A percentile compares a stretch with the other conserved stretches of the same genome.
phyloP scores from a whole-genome alignment of 805 yeast species.

The Ascoidea tarda region DNA sequence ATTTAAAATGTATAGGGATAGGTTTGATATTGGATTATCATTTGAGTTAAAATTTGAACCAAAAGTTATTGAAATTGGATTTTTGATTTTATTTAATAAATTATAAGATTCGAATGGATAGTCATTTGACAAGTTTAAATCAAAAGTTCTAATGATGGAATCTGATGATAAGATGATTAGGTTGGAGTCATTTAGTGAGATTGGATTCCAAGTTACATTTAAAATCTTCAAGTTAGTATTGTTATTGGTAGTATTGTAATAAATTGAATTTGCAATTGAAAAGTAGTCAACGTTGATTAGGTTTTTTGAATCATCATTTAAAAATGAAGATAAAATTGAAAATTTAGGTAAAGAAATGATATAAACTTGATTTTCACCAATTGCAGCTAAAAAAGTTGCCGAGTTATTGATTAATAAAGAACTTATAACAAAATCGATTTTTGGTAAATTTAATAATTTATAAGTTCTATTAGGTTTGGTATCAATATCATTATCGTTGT shows the following conservation, averaged over 20 bases:
- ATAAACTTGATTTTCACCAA: conserved; percentile 19
- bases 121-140: conserved; percentile 17
- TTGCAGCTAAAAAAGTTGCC: conserved; percentile 28
- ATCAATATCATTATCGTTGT: background rate
- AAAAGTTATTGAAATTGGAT: conserved; percentile 15
- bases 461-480: conserved; percentile 10
- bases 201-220: conserved; percentile 29
- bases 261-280: conserved; percentile 11
- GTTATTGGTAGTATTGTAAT: conserved; percentile 9
- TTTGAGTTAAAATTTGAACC: conserved; percentile 9
- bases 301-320: background rate
- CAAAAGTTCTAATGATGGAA: conserved; percentile 20
- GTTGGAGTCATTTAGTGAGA: conserved; percentile 27
- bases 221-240: conserved; percentile 18
- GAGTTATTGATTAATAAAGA: conserved; percentile 23
- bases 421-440: conserved; percentile 18
- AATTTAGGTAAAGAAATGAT: conserved; percentile 20
- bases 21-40: conserved; percentile 24
- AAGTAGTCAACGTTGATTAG: conserved; percentile 11
- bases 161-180: conserved; percentile 26
- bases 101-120: conserved; percentile 13
- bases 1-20: conserved; percentile 39
- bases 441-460: conserved; percentile 12
- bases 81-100: conserved; percentile 12
- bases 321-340: background rate